Conservation (phyloP, 257 asterid species). For the Plantago ovata region DNA sequence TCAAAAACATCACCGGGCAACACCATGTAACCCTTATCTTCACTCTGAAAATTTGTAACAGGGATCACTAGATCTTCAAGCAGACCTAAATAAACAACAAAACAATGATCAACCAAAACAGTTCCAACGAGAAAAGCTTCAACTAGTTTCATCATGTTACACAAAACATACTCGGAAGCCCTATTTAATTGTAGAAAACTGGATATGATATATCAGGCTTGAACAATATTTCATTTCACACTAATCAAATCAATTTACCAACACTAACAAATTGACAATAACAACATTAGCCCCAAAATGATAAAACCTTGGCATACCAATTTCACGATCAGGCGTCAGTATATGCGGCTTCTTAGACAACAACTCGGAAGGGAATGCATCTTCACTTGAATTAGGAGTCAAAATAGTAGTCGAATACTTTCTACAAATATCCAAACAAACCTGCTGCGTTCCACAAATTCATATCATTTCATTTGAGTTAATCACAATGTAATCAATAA, state of each 20-base stretch:
- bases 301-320: conserved; percentile 37
- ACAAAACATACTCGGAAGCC: no score
- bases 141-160: not conserved
- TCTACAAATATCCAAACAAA: conserved; percentile 26
- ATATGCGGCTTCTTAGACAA: conserved; percentile 42
- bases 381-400: conserved; percentile 58
- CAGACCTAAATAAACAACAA: conserved; percentile 44
- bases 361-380: conserved; percentile 50
- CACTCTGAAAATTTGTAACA: conserved; percentile 69
- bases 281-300: not conserved
- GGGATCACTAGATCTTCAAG: conserved; percentile 74
- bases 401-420: conserved; percentile 50
- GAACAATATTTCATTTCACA: not conserved
- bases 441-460: conserved; percentile 25
- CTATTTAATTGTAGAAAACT: no score
- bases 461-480: not conserved
- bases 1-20: conserved; percentile 93
- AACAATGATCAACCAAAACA: conserved; percentile 18
- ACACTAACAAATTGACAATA: not conserved
- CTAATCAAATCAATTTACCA: not conserved
- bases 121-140: not conserved
- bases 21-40: conserved; percentile 81
- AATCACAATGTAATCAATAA: not conserved
- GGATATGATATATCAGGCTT: no score
- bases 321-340: conserved; percentile 48